These are phyloP conservation scores for Rhizopus delemar DNA, from an alignment of 371 early-diverging fungal genomes.

Conservation along the genomic window DNA sequence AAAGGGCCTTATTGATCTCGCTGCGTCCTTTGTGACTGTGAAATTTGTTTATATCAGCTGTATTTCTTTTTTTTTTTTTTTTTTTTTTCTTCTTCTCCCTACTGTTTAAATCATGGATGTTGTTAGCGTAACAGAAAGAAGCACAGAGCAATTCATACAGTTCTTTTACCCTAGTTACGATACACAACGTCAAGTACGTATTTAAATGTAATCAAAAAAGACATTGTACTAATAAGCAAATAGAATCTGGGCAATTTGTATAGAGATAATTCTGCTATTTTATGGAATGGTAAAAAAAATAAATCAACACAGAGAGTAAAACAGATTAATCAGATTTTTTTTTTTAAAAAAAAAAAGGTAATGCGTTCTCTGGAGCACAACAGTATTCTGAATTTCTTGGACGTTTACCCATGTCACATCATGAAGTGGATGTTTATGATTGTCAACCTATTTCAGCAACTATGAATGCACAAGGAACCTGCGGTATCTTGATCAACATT, in stretches of 20 bases:
- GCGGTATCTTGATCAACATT: constrained; percentile 57
- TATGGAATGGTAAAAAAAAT: constrained; percentile 72
- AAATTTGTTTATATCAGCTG: not conserved
- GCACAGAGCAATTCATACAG: constrained; percentile 65
- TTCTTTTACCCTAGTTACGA: constrained; percentile 67
- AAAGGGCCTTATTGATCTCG: no score
- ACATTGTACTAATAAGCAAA: not conserved
- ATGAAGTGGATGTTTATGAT: constrained; percentile 64
- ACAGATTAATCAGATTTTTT: no score
- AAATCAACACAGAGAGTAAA: not conserved
- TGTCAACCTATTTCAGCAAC: constrained; percentile 63
- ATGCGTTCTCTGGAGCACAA: constrained; percentile 56
- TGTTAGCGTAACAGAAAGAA: constrained; percentile 36
- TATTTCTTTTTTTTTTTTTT: constrained; percentile 10
- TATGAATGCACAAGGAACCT: constrained; percentile 47
- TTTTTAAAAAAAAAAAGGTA: constrained; percentile 33
- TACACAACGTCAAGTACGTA: constrained; percentile 59
- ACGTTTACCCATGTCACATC: constrained; percentile 62
- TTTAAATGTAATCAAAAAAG: not conserved
- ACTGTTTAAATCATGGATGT: constrained; percentile 30
- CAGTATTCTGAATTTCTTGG: constrained; percentile 62
- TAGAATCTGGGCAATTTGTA: constrained; percentile 64
- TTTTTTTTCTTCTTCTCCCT: constrained; percentile 3
- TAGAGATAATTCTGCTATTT: constrained; percentile 66
- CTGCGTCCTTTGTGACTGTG: no score